Percentiles rank a stretch among this genome's conserved stretches.
Conservation (phyloP, 495 filamentous ascomycete genomes). For the Neurospora sp. region DNA sequence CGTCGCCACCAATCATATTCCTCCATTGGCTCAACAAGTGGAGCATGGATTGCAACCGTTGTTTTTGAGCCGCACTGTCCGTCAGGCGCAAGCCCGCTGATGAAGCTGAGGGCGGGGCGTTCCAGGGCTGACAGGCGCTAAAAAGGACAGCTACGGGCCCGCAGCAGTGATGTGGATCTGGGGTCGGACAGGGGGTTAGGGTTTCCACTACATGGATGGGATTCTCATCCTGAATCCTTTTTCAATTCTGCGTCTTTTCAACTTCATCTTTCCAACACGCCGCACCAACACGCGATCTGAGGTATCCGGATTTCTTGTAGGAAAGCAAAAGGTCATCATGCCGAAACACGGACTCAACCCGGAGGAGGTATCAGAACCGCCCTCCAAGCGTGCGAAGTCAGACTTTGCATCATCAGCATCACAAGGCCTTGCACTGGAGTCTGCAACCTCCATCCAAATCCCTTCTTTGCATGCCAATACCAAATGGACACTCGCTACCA, state of each 20-base stretch:
- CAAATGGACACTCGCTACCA: constrained; percentile 33
- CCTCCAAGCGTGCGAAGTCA: constrained; percentile 10
- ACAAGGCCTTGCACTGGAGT: background rate
- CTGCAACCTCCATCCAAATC: background rate
- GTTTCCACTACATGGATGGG: background rate
- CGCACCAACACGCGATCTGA: background rate
- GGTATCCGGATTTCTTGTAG: background rate
- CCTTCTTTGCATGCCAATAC: constrained; percentile 8
- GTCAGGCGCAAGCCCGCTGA: background rate
- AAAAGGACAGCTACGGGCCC: background rate
- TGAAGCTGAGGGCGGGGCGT: constrained; percentile 2
- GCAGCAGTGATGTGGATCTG: background rate
- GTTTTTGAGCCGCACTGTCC: constrained; percentile 1
- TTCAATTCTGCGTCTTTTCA: background rate
- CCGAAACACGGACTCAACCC: background rate
- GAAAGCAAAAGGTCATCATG: background rate
- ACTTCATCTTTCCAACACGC: background rate
- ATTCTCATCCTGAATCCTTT: background rate
- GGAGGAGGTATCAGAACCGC: background rate
- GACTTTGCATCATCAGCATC: background rate
- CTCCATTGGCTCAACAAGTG: background rate
- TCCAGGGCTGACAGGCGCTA: background rate
- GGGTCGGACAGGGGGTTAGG: background rate
- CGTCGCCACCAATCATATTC: constrained; percentile 6
- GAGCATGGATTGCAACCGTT: background rate